Conservation (phyloP, 2,329 filamentous ascomycete species). For the Dothideomycetes sp. region DNA sequence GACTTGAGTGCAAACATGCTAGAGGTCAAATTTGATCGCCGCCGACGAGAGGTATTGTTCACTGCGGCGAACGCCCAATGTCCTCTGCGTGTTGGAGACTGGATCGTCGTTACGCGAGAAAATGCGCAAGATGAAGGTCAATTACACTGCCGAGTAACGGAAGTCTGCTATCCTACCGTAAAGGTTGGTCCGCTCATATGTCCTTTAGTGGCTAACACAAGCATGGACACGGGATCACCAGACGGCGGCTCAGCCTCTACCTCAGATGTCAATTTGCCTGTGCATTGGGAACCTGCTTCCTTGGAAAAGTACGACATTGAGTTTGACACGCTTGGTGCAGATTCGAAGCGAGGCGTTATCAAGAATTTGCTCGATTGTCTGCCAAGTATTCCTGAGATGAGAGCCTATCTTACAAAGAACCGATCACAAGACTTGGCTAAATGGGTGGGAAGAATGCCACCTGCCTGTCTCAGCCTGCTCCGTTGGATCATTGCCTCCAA, state of each 20-base stretch:
- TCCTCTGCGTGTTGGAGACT: slow-evolving; percentile 38
- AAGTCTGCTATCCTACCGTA: slow-evolving; percentile 36
- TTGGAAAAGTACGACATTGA: slow-evolving; percentile 42
- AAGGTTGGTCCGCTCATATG: slow-evolving; percentile 5
- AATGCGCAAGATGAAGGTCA: slow-evolving; percentile 10
- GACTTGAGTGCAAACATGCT: neutral
- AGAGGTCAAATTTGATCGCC: neutral
- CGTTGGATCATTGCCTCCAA: slow-evolving; percentile 89
- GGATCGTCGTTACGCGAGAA: slow-evolving; percentile 31
- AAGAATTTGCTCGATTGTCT: slow-evolving; percentile 46
- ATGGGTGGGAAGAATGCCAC: slow-evolving; percentile 52
- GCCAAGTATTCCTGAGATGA: slow-evolving; percentile 51
- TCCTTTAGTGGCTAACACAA: neutral
- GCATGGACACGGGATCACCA: no score
- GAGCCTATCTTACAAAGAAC: slow-evolving; percentile 30
- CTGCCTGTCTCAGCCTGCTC: slow-evolving; percentile 56
- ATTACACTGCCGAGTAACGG: slow-evolving; percentile 40
- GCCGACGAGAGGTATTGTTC: neutral
- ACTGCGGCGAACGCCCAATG: slow-evolving; percentile 8
- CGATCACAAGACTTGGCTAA: slow-evolving; percentile 29
- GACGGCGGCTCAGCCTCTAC: no score
- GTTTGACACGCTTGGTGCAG: slow-evolving; percentile 42
- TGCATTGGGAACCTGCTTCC: slow-evolving; percentile 20
- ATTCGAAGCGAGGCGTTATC: slow-evolving; percentile 38
- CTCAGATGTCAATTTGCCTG: neutral